phyloP scores from a whole-genome alignment of 129 eudicot species.

The Kitagawia praeruptora region DNA sequence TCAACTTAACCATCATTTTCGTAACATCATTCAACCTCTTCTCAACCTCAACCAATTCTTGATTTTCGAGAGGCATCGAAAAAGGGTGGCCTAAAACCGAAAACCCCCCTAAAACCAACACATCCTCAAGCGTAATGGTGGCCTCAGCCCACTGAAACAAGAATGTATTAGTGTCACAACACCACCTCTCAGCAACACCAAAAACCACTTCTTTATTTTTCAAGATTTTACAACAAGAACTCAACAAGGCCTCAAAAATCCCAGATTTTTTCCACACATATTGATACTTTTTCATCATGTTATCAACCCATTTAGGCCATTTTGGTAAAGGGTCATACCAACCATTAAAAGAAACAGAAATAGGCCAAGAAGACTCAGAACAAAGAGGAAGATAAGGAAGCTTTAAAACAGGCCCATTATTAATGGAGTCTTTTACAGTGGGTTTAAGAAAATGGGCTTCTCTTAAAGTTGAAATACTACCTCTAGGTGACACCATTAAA shows the following conservation, averaged over 20 bases:
- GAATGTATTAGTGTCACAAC: neutral
- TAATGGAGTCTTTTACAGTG: slow-evolving; percentile 5
- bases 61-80: slow-evolving; percentile 1
- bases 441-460: slow-evolving; percentile 30
- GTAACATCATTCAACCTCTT: neutral
- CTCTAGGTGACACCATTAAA: slow-evolving; percentile 23
- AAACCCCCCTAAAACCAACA: slow-evolving; percentile 1
- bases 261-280: neutral
- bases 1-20: neutral
- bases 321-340: slow-evolving; percentile 4
- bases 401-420: neutral
- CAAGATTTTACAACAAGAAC: neutral
- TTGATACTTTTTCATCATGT: neutral
- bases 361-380: slow-evolving; percentile 2
- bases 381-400: neutral
- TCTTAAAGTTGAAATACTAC: slow-evolving; percentile 12
- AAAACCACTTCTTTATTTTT: neutral
- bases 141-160: slow-evolving; percentile 1
- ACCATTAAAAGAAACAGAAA: slow-evolving; percentile 10
- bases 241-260: neutral
- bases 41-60: neutral
- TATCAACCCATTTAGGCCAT: neutral
- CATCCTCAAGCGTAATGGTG: neutral
- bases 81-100: neutral
- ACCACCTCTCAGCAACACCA: neutral